These are phyloP conservation scores for Populus hybrid DNA, from an alignment of 441 rosid species.

Conservation along the genomic window DNA sequence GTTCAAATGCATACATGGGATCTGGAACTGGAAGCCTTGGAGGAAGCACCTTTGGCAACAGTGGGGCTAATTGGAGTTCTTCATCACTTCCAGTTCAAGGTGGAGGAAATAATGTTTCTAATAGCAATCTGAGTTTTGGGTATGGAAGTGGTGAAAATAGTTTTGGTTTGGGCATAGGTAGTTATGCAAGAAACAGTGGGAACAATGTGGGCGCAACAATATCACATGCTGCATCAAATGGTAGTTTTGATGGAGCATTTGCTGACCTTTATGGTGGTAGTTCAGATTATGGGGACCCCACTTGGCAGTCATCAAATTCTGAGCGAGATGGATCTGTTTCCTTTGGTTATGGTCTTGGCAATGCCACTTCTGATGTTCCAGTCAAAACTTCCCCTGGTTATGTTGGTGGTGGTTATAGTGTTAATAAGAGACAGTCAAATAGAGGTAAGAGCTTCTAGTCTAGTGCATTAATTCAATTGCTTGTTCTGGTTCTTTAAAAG, in stretches of 20 bases:
- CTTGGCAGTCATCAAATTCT: slow-evolving; percentile 64
- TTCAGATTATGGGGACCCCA: slow-evolving; percentile 63
- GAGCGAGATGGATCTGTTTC: slow-evolving; percentile 63
- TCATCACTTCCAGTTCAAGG: slow-evolving; percentile 49
- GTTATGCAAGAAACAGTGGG: slow-evolving; percentile 70
- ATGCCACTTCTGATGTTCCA: slow-evolving; percentile 62
- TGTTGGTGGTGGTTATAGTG: slow-evolving; percentile 82
- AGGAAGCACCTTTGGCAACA: slow-evolving; percentile 52
- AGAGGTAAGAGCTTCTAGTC: slow-evolving; percentile 56
- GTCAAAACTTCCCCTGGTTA: slow-evolving; percentile 79
- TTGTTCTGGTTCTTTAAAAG: neutral
- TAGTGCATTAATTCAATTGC: slow-evolving; percentile 15
- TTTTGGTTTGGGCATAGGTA: slow-evolving; percentile 56
- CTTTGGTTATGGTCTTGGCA: slow-evolving; percentile 66
- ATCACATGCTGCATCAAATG: slow-evolving; percentile 64
- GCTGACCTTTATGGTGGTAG: slow-evolving; percentile 59
- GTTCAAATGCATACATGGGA: slow-evolving; percentile 54
- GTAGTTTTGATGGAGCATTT: slow-evolving; percentile 62
- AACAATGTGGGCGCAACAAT: slow-evolving; percentile 49
- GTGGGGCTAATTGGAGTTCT: slow-evolving; percentile 65
- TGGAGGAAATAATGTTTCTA: slow-evolving; percentile 55
- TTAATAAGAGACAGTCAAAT: slow-evolving; percentile 82
- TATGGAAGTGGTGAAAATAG: slow-evolving; percentile 68
- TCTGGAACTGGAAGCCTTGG: slow-evolving; percentile 60
- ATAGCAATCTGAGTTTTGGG: slow-evolving; percentile 49